These are phyloP conservation scores for Fusarium tupiense DNA, from an alignment of 2,329 filamentous ascomycete species.

Conservation along the genomic window DNA sequence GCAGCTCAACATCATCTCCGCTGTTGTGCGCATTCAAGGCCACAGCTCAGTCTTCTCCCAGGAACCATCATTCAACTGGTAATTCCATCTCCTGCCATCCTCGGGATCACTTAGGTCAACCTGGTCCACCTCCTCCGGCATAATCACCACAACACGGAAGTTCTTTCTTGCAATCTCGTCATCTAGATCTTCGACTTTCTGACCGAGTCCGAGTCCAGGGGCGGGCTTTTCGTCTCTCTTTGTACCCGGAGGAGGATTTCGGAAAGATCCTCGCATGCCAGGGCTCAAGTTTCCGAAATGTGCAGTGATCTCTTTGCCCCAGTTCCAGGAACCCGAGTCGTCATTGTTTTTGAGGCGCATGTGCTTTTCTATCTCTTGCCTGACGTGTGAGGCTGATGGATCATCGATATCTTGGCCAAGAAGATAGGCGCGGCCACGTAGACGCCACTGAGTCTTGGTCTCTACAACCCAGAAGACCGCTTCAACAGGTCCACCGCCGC, in stretches of 20 bases:
- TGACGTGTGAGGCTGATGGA: constrained; percentile 57
- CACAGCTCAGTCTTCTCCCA: constrained; percentile 79
- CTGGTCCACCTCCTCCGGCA: constrained; percentile 79
- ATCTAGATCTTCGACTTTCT: constrained; percentile 75
- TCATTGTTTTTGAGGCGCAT: constrained; percentile 61
- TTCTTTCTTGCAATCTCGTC: constrained; percentile 77
- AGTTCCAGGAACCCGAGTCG: constrained; percentile 72
- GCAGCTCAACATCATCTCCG: not conserved
- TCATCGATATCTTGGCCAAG: constrained; percentile 74
- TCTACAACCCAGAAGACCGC: constrained; percentile 83
- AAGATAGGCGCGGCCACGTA: constrained; percentile 80
- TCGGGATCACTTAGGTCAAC: constrained; percentile 76
- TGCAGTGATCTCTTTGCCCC: constrained; percentile 80
- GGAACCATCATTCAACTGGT: constrained; percentile 64
- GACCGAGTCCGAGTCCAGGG: constrained; percentile 59
- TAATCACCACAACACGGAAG: constrained; percentile 85
- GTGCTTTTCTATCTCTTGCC: constrained; percentile 66
- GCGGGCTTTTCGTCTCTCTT: constrained; percentile 62
- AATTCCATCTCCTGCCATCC: constrained; percentile 71
- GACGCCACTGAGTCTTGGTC: constrained; percentile 81
- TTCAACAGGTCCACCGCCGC: constrained; percentile 78
- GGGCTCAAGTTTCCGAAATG: constrained; percentile 93
- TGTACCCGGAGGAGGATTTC: constrained; percentile 74
- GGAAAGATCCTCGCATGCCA: constrained; percentile 79
- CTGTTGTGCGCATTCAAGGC: constrained; percentile 54